Conservation (phyloP, 106 monocot genomes). For the Dendrobium chrysotoxum region DNA sequence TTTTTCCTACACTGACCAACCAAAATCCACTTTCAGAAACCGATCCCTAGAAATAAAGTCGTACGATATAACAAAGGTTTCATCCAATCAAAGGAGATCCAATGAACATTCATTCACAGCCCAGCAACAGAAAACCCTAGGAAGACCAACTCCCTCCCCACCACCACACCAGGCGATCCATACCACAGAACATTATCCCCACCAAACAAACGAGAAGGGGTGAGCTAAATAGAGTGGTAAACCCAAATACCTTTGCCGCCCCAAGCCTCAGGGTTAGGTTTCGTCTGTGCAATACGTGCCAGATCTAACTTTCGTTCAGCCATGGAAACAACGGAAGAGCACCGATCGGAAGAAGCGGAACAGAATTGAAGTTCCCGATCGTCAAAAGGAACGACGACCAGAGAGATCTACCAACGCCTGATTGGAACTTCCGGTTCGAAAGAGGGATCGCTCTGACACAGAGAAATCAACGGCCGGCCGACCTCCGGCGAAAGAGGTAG, state of each 20-base stretch:
- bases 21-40: not conserved
- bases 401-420: not conserved
- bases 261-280: constrained; percentile 23
- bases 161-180: not conserved
- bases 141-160: not conserved
- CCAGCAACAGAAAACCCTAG: not conserved
- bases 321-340: constrained; percentile 18
- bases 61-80: not conserved
- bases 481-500: not conserved
- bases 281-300: constrained; percentile 16
- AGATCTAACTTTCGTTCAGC: constrained; percentile 48
- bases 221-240: not conserved
- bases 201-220: not conserved
- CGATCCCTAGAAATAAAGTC: not conserved
- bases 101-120: not conserved
- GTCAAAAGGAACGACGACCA: not conserved
- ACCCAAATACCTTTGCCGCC: constrained; percentile 22
- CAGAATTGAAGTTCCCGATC: not conserved
- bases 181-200: not conserved
- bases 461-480: not conserved
- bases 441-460: not conserved
- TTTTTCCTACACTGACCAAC: not conserved
- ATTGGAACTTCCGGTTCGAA: not conserved
- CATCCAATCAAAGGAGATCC: not conserved
- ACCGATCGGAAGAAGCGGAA: not conserved